These are phyloP conservation scores for Isochrysis galbana DNA, from an alignment of 78 protist genomes.

Conservation along the genomic window DNA sequence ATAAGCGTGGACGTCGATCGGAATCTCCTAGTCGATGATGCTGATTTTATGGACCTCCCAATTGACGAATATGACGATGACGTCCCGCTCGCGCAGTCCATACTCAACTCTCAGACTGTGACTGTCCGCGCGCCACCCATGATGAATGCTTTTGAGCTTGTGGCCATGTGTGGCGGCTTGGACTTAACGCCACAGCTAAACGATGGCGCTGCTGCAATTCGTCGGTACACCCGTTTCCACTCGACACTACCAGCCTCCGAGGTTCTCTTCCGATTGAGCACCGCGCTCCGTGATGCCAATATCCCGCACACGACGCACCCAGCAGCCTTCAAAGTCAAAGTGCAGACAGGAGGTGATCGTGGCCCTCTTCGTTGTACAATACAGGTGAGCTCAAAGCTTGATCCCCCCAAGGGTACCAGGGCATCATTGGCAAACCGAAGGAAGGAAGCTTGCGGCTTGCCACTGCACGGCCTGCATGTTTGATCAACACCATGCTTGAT, in stretches of 20 bases:
- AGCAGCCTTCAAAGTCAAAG: neutral
- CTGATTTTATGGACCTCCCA: too few relatives aligned
- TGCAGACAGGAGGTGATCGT: neutral
- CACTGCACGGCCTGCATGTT: too few relatives aligned
- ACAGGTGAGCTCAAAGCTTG: neutral
- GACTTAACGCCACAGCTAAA: conserved; percentile 23
- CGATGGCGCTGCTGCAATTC: neutral
- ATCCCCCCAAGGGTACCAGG: neutral
- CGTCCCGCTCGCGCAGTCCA: neutral
- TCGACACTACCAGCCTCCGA: neutral
- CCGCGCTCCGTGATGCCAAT: neutral
- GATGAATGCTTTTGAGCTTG: conserved; percentile 32
- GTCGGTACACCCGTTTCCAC: neutral
- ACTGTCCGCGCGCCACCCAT: neutral
- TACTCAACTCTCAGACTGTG: too few relatives aligned
- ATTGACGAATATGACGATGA: neutral
- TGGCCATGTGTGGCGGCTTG: neutral
- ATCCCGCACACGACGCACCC: neutral
- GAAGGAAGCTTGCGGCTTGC: too few relatives aligned
- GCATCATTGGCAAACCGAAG: too few relatives aligned
- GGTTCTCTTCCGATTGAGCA: too few relatives aligned
- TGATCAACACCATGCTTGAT: too few relatives aligned
- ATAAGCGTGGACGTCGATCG: neutral
- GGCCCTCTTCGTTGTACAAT: neutral
- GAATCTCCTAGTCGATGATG: too few relatives aligned